Conservation (phyloP, 306 rosid genomes). For the Acmispon strigosus region DNA sequence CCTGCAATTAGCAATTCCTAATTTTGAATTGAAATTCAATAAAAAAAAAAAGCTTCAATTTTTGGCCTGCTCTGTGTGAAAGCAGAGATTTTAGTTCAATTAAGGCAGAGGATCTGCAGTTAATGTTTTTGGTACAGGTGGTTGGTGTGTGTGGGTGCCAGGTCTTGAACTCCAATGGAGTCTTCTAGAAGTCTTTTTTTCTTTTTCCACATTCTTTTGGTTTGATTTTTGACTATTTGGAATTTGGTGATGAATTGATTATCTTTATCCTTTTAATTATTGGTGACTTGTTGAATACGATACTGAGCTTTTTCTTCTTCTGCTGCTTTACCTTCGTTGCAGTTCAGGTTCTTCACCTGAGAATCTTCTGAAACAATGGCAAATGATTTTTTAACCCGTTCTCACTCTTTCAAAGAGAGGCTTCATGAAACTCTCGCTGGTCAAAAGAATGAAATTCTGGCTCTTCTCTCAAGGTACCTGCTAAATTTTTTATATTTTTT, state of each 20-base stretch:
- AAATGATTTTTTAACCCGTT: slow-evolving; percentile 21
- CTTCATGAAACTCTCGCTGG: slow-evolving; percentile 34
- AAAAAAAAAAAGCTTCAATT: no score
- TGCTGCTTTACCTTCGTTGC: background rate
- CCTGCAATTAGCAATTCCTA: no score
- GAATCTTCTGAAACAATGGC: slow-evolving; percentile 26
- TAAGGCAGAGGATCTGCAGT: background rate
- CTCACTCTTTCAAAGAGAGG: slow-evolving; percentile 36
- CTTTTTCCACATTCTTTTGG: background rate
- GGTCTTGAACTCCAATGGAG: slow-evolving; percentile 5
- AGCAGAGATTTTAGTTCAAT: slow-evolving; percentile 15
- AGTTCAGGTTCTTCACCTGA: background rate
- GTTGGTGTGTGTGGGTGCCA: slow-evolving; percentile 32
- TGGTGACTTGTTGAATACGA: background rate
- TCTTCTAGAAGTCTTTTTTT: slow-evolving; percentile 4
- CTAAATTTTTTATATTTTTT: background rate
- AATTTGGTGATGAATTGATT: background rate
- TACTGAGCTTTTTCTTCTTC: background rate
- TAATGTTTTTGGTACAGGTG: background rate
- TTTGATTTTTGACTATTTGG: slow-evolving; percentile 18
- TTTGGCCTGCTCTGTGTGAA: background rate
- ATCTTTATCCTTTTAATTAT: background rate
- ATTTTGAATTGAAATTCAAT: background rate
- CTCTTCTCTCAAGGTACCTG: slow-evolving; percentile 35
- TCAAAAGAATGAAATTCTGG: slow-evolving; percentile 31